A percentile compares a stretch with the other conserved stretches of the same genome.
Conservation (phyloP, 495 filamentous ascomycete species). For the Podospora fimiseda region DNA sequence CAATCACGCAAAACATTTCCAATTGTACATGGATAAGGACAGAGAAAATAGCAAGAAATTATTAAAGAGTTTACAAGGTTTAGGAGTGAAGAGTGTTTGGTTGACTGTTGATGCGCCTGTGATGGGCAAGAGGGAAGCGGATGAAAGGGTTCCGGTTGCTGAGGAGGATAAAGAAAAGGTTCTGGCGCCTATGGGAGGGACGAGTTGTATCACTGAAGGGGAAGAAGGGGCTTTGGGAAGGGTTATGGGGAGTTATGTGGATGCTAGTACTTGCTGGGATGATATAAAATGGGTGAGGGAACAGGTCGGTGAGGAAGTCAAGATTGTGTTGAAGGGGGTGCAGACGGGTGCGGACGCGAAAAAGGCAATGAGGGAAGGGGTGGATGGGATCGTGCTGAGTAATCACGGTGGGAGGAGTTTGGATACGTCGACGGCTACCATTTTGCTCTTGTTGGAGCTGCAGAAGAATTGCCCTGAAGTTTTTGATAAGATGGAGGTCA, state of each 20-base stretch:
- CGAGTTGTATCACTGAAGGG: slow-evolving; percentile 47
- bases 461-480: slow-evolving; percentile 53
- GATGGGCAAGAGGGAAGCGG: slow-evolving; percentile 56
- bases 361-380: slow-evolving; percentile 47
- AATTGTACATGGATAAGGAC: slow-evolving; percentile 75
- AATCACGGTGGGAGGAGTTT: slow-evolving; percentile 68
- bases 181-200: not conserved
- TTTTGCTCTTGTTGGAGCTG: slow-evolving; percentile 59
- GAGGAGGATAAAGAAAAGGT: not conserved
- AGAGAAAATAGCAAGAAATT: slow-evolving; percentile 61
- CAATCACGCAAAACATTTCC: slow-evolving; percentile 58
- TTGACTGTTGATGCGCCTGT: slow-evolving; percentile 64
- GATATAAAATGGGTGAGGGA: slow-evolving; percentile 49
- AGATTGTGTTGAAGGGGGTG: slow-evolving; percentile 60
- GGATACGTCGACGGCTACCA: slow-evolving; percentile 56
- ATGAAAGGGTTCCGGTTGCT: slow-evolving; percentile 45
- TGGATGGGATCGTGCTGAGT: slow-evolving; percentile 54
- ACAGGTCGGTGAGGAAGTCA: slow-evolving; percentile 33
- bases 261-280: slow-evolving; percentile 69
- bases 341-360: slow-evolving; percentile 56
- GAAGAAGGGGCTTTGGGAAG: slow-evolving; percentile 69
- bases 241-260: slow-evolving; percentile 67
- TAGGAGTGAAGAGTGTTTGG: slow-evolving; percentile 60
- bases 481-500: slow-evolving; percentile 57
- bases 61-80: slow-evolving; percentile 50